Conservation (phyloP, 257 asterid genomes). For the Przewalskia tangutica region DNA sequence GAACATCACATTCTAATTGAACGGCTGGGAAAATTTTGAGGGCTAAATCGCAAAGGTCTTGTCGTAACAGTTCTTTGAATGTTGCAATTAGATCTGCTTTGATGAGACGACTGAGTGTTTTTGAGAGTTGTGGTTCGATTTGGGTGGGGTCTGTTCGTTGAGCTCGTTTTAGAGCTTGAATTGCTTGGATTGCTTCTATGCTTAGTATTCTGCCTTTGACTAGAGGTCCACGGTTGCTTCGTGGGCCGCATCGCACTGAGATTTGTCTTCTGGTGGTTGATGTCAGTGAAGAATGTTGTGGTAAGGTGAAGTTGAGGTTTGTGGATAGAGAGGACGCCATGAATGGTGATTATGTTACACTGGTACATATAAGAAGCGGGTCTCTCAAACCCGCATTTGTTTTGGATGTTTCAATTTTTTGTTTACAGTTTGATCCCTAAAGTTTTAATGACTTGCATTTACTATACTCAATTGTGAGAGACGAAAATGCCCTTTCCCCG, state of each 20-base stretch:
- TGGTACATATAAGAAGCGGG: background rate
- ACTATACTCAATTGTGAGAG: too few species aligned
- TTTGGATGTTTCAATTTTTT: background rate
- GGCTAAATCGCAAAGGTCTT: constrained; percentile 60
- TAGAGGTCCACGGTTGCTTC: constrained; percentile 76
- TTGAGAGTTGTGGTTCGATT: constrained; percentile 15
- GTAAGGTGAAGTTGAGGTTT: constrained; percentile 13
- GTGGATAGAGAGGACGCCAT: background rate
- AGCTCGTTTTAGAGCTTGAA: constrained; percentile 79
- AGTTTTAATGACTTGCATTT: background rate
- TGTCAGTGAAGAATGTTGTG: constrained; percentile 6
- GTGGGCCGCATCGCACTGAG: constrained; percentile 56
- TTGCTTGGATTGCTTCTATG: constrained; percentile 88
- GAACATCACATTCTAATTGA: constrained; percentile 47
- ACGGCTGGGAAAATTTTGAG: constrained; percentile 49
- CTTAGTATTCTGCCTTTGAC: constrained; percentile 64
- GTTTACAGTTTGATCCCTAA: background rate
- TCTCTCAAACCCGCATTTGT: background rate
- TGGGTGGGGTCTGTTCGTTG: constrained; percentile 38
- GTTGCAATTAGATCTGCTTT: constrained; percentile 83
- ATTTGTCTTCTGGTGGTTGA: constrained; percentile 17
- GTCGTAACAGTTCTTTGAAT: constrained; percentile 79
- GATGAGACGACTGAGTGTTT: constrained; percentile 62
- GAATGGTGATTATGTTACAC: background rate
- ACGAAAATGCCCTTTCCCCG: too few species aligned